phyloP scores from a whole-genome alignment of 1,139 yeast genomes.

The Nakaseomyces sp. region DNA sequence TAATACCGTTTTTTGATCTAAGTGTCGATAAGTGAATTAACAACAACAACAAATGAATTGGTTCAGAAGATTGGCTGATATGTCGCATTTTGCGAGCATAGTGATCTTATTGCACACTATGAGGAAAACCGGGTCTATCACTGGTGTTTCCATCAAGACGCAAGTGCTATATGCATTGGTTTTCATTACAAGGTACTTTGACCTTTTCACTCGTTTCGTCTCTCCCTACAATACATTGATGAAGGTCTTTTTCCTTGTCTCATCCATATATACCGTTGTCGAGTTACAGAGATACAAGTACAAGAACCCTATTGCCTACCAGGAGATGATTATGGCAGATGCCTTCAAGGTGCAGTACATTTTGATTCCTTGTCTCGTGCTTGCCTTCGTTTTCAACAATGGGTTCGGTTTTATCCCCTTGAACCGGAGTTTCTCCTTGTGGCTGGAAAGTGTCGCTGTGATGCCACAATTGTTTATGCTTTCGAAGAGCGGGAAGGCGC shows the following conservation, averaged over 20 bases:
- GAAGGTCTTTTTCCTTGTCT: slow-evolving; percentile 70
- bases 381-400: slow-evolving; percentile 59
- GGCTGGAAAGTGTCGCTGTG: slow-evolving; percentile 88
- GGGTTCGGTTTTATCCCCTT: slow-evolving; percentile 55
- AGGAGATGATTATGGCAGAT: slow-evolving; percentile 55
- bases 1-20: no score
- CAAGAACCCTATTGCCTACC: slow-evolving; percentile 44
- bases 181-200: slow-evolving; percentile 70
- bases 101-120: slow-evolving; percentile 68
- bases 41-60: no score
- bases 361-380: slow-evolving; percentile 50
- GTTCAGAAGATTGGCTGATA: slow-evolving; percentile 55
- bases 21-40: no score
- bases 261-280: slow-evolving; percentile 68
- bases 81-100: slow-evolving; percentile 76
- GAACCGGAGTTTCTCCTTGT: slow-evolving; percentile 67
- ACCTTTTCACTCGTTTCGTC: slow-evolving; percentile 42
- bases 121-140: slow-evolving; percentile 53
- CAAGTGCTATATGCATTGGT: slow-evolving; percentile 74
- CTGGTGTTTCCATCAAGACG: slow-evolving; percentile 84
- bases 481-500: slow-evolving; percentile 85
- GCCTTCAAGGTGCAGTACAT: slow-evolving; percentile 71
- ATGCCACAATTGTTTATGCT: slow-evolving; percentile 86
- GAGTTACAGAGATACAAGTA: slow-evolving; percentile 43
- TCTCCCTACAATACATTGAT: slow-evolving; percentile 71